Evolutionary conservation across 2,329 filamentous ascomycete species (phyloP), one percentile per base, ranked within the genome.

Genomic region (Rhexocercosporidium sp.): DNA sequence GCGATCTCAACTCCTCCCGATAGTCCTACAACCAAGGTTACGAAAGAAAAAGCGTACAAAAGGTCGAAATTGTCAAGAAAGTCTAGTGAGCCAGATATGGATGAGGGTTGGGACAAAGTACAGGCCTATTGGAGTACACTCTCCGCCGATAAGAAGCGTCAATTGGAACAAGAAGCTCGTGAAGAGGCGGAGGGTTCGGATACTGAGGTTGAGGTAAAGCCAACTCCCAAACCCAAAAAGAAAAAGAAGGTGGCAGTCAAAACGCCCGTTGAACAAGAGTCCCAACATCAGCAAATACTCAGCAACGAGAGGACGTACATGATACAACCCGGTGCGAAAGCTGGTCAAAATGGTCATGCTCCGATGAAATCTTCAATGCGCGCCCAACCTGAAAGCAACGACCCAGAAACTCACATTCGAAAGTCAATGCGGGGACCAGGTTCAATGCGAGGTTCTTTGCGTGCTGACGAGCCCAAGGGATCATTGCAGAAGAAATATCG

Each of bases 81-180:
- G 51, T 39, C 60, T 2, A 75, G 67, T 25, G 74, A 70, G 27
- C 72, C 69, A 47, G 70, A 65, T 27, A 46, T 67, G 3, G 68
- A 72, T 44, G 72, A 75, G 57, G 75, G 75, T 0, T 93, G 91
- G 92, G 87, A 89, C 69, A 83, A 86, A 62, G 86, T 89, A 18
- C 91, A 90, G 73, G 81, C 86, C 0, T 92, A 90, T 73, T 93
- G 91, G 91, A 88, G 85, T 69, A 86, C 86, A 61, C 78, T 93
- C 7, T 89, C 85, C 8, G 81, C 83, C 1, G 85, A 90, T 37
- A 87, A 89, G 74, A 86, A 89, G 51, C 85, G 85, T 7, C 85
- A 89, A 73, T 76, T 84, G 57, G 83, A 87, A 65, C 83, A 87
- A 54, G 84, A 82, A 1, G 85, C 75, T n/a, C 66, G 80, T 11